phyloP scores from a whole-genome alignment of 371 early-diverging fungal species.

The Apophysomyces sp. region DNA sequence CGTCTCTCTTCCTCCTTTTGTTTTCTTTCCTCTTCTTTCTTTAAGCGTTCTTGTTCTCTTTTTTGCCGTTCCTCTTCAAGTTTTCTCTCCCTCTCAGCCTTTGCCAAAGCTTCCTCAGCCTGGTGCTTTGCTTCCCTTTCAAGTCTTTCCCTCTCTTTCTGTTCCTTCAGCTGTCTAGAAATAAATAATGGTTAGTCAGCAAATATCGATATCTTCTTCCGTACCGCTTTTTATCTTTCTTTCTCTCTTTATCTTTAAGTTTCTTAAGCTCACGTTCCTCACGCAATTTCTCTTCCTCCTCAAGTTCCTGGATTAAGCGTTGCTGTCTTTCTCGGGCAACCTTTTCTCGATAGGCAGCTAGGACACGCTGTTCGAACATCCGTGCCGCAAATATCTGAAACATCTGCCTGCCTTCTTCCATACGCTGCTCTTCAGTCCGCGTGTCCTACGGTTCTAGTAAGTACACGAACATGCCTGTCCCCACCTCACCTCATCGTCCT shows the following conservation, averaged over 20 bases:
- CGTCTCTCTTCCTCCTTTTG: constrained; percentile 57
- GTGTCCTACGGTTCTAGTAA: constrained; percentile 48
- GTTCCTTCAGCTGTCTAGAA: constrained; percentile 22
- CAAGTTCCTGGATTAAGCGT: constrained; percentile 74
- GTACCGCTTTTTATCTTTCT: constrained; percentile 55
- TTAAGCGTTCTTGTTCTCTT: constrained; percentile 48
- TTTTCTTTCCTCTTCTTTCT: constrained; percentile 51
- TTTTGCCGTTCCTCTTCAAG: constrained; percentile 44
- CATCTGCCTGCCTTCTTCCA: constrained; percentile 89
- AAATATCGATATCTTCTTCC: background rate
- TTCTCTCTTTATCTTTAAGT: constrained; percentile 65
- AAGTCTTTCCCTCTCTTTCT: constrained; percentile 29
- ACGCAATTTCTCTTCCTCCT: constrained; percentile 72
- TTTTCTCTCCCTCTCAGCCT: constrained; percentile 23
- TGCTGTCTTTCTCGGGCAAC: constrained; percentile 78
- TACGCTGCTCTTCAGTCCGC: constrained; percentile 77
- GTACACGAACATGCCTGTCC: background rate
- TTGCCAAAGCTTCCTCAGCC: constrained; percentile 25
- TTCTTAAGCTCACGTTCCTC: constrained; percentile 64
- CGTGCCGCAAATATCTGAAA: constrained; percentile 92
- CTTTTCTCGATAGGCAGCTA: constrained; percentile 88
- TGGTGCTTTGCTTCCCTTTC: constrained; percentile 29
- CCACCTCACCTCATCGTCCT: constrained; percentile 48
- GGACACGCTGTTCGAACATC: constrained; percentile 91
- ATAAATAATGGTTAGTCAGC: background rate